phyloP scores from a whole-genome alignment of 1,139 yeast genomes.

The Geotrichum klebahnii region DNA sequence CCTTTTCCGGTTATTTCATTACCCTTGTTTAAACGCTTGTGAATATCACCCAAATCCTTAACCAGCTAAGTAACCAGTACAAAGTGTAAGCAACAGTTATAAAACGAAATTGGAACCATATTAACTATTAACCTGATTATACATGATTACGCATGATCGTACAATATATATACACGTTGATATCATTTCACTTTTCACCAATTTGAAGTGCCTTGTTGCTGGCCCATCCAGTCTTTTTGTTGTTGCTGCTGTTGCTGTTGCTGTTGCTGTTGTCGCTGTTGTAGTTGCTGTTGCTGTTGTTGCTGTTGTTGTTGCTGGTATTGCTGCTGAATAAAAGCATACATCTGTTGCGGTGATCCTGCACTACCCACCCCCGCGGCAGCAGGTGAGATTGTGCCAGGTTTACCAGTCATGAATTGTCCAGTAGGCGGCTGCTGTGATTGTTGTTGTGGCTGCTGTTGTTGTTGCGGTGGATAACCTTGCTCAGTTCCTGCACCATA shows the following conservation, averaged over 20 bases:
- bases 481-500: neutral
- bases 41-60: too few relatives aligned
- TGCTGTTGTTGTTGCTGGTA: constrained; percentile 10
- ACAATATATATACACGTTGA: too few relatives aligned
- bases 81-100: too few relatives aligned
- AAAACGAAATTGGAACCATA: too few relatives aligned
- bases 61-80: too few relatives aligned
- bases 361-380: neutral
- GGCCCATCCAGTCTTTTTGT: neutral
- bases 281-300: constrained; percentile 12
- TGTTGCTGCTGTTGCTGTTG: constrained; percentile 9
- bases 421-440: constrained; percentile 2
- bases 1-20: too few relatives aligned
- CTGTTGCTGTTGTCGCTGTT: constrained; percentile 8
- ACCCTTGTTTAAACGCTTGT: too few relatives aligned
- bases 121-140: too few relatives aligned
- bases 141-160: too few relatives aligned
- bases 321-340: constrained; percentile 5
- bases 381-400: neutral
- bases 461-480: constrained; percentile 8
- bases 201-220: constrained; percentile 4
- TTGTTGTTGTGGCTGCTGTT: constrained; percentile 3
- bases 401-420: neutral
- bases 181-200: too few relatives aligned
- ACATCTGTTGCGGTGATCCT: constrained; percentile 8